phyloP scores from a whole-genome alignment of 441 rosid species.

The Eruca vesicaria region DNA sequence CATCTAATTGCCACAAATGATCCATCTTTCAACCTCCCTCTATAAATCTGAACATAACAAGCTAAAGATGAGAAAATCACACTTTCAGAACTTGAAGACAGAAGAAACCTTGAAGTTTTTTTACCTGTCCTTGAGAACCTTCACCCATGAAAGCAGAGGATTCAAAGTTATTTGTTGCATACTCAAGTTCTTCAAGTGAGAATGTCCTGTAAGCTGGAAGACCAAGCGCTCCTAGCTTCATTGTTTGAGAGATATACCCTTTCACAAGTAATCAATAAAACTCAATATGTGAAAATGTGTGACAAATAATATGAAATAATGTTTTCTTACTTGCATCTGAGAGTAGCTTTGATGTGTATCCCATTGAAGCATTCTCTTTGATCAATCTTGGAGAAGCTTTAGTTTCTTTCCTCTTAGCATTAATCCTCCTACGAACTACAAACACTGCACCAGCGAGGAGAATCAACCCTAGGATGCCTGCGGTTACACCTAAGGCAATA shows the following conservation, averaged over 20 bases:
- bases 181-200: constrained; percentile 83
- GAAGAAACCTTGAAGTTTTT: background rate
- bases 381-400: constrained; percentile 58
- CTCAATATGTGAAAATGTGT: background rate
- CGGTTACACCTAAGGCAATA: constrained; percentile 53
- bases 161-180: constrained; percentile 80
- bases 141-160: constrained; percentile 89
- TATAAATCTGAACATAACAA: constrained; percentile 61
- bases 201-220: constrained; percentile 82
- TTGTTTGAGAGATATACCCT: constrained; percentile 91
- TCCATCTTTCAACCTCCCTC: constrained; percentile 78
- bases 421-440: constrained; percentile 44
- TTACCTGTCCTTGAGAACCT: constrained; percentile 90
- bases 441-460: constrained; percentile 48
- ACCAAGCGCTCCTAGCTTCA: constrained; percentile 85
- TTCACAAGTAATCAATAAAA: constrained; percentile 5
- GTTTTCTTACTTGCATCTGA: constrained; percentile 83
- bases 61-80: background rate
- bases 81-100: background rate
- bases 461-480: constrained; percentile 58
- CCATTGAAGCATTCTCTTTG: constrained; percentile 65
- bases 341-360: constrained; percentile 77
- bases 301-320: background rate
- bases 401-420: constrained; percentile 32
- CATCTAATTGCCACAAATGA: constrained; percentile 45